Conservation (phyloP, 768 basidiomycete species). For the Pisolithus microcarpus region DNA sequence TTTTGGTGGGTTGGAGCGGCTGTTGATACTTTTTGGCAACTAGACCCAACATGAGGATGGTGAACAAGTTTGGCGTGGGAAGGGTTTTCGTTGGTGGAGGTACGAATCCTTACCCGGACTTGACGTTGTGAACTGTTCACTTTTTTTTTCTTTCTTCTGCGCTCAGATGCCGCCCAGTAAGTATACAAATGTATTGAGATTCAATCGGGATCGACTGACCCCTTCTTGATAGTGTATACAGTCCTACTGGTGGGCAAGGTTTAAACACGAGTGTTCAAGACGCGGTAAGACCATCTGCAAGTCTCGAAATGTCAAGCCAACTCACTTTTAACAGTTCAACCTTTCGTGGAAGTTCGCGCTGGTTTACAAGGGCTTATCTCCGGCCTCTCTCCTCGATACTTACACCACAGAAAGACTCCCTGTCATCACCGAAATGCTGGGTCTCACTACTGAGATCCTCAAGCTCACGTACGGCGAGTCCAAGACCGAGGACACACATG, state of each 20-base stretch:
- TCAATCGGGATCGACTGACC: neutral
- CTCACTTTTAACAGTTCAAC: constrained; percentile 26
- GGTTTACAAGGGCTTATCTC: constrained; percentile 32
- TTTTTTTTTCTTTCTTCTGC: neutral
- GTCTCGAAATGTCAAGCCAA: neutral
- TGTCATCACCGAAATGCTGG: constrained; percentile 40
- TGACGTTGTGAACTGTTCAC: neutral
- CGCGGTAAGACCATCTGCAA: neutral
- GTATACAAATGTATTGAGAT: neutral
- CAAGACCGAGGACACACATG: neutral
- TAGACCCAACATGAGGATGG: neutral
- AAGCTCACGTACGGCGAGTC: too few species aligned
- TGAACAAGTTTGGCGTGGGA: neutral
- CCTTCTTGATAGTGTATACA: constrained; percentile 23
- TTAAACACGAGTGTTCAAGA: constrained; percentile 9
- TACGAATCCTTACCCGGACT: neutral
- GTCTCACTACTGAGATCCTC: constrained; percentile 27
- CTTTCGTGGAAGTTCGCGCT: constrained; percentile 41
- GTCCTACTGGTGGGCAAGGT: constrained; percentile 37
- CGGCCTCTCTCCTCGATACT: constrained; percentile 30
- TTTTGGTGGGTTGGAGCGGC: too few species aligned
- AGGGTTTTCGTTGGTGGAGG: constrained; percentile 43
- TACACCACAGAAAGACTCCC: constrained; percentile 40
- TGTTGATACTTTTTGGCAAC: too few species aligned
- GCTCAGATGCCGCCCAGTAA: constrained; percentile 41